Evolutionary conservation across 148 eudicot genomes (phyloP), one percentile per base, ranked within the genome.

Genomic region (Rhododendron kiyosumense): DNA sequence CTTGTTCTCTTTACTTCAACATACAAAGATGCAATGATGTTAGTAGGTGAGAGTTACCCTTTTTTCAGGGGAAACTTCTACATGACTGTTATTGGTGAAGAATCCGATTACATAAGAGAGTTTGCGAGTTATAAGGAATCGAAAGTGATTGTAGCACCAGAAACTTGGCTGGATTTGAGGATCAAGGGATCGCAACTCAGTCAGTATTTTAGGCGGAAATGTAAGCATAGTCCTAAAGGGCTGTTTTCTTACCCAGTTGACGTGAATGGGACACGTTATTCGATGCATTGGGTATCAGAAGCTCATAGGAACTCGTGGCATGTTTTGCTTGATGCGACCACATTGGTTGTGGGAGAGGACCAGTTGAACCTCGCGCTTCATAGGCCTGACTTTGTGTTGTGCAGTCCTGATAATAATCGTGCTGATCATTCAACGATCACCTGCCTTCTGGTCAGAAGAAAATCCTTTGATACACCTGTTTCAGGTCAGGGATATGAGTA

Each of bases 201-300:
- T 46, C 91, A 87, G 79, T 87, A 89, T 65, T 89, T 89, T 43
- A 83, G 89, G 54, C 83, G 84, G 43, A 89, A 89, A 76, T 85
- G 86, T 28, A 89, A 89, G 85, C 91, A 82, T 38, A 87, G 83
- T 46, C 91, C 89, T 1, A 87, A 87, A 75, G 91, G 91, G 45
- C 86, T 89, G 30, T 89, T 89, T 71, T 89, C 85, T 69, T 89
- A 89, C 69, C 91, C 91, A n/a, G 88, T 85, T 38, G 86, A 89
- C 24, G 85, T 89, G 45, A 87, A 89, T 30, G 89, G 89, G 30
- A 85, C 88, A 54, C 69, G 73, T 5, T 89, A 89, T 51, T 89
- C 91, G 0, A 89, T 89, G 91, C 91, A 89, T 83, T 89, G 91
- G 91, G 87, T 87, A 26, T 89, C 91, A 2, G 91, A 89, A 85